Percentiles rank a stretch among this genome's conserved stretches.
phyloP scores from a whole-genome alignment of 225 moss, liverwort and hornwort species.

The Rhytidiadelphus loreus region DNA sequence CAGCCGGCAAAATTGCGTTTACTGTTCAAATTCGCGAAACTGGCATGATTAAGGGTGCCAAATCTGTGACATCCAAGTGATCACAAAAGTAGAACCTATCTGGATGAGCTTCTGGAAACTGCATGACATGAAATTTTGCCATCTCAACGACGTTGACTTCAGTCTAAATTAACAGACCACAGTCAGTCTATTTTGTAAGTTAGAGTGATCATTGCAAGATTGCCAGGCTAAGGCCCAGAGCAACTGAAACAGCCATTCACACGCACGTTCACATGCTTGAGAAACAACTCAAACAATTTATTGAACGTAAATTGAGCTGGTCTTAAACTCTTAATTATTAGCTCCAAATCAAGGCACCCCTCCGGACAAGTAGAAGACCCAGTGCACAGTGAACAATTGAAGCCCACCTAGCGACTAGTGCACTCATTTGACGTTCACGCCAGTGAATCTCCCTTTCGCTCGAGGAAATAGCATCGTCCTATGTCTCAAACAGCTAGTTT shows the following conservation, averaged over 20 bases:
- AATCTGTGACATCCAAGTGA: not conserved
- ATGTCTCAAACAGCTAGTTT: not conserved
- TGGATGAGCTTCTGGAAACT: not conserved
- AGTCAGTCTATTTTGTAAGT: not conserved
- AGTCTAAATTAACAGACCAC: not conserved
- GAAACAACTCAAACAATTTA: not conserved
- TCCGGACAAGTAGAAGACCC: not conserved
- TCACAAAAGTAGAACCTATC: not conserved
- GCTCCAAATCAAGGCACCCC: not conserved
- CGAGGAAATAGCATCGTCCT: not conserved
- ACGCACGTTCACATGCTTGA: not conserved
- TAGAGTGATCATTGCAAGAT: not conserved
- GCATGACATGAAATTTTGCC: not conserved
- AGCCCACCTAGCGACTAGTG: not conserved
- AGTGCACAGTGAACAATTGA: not conserved
- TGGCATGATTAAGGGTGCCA: not conserved
- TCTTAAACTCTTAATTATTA: not conserved
- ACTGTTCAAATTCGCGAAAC: not conserved
- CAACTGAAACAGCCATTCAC: not conserved
- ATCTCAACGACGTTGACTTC: not conserved
- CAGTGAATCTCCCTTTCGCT: not conserved
- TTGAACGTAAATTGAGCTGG: not conserved
- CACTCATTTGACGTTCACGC: not conserved
- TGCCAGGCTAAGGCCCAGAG: not conserved
- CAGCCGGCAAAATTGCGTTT: not conserved